phyloP scores from a whole-genome alignment of 2,329 filamentous ascomycete species.

The Colletotrichum destructivum region DNA sequence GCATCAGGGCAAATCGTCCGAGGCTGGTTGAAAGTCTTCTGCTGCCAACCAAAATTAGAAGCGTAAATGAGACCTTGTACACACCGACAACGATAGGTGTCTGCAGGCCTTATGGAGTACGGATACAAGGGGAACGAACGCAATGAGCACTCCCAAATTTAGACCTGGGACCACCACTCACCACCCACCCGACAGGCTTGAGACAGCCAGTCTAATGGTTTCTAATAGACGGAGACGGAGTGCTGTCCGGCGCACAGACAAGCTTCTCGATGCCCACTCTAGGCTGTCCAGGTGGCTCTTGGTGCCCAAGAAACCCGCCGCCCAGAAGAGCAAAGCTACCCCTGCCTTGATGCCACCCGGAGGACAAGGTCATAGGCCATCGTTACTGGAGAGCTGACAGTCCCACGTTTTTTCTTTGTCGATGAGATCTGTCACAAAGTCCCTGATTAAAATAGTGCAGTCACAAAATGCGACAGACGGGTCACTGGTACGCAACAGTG shows the following conservation, averaged over 20 bases:
- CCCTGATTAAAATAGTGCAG: neutral
- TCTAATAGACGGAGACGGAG: neutral
- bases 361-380: neutral
- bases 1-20: constrained; percentile 13
- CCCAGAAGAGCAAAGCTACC: constrained; percentile 20
- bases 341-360: constrained; percentile 3
- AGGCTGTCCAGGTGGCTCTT: constrained; percentile 14
- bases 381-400: constrained; percentile 25
- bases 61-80: neutral
- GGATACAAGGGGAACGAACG: too few species aligned
- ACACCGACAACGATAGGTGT: constrained; percentile 21
- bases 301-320: constrained; percentile 12
- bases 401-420: constrained; percentile 35
- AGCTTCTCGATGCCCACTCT: constrained; percentile 22
- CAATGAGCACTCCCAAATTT: constrained; percentile 11
- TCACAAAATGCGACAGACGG: constrained; percentile 4
- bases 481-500: neutral
- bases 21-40: constrained; percentile 19
- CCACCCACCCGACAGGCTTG: neutral
- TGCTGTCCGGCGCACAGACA: constrained; percentile 15
- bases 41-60: constrained; percentile 17
- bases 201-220: neutral
- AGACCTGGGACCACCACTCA: constrained; percentile 5
- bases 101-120: neutral
- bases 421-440: constrained; percentile 16